Base-by-base conservation (phyloP, 148 eudicot genomes). In the Fagopyrum homotropicum region DNA sequence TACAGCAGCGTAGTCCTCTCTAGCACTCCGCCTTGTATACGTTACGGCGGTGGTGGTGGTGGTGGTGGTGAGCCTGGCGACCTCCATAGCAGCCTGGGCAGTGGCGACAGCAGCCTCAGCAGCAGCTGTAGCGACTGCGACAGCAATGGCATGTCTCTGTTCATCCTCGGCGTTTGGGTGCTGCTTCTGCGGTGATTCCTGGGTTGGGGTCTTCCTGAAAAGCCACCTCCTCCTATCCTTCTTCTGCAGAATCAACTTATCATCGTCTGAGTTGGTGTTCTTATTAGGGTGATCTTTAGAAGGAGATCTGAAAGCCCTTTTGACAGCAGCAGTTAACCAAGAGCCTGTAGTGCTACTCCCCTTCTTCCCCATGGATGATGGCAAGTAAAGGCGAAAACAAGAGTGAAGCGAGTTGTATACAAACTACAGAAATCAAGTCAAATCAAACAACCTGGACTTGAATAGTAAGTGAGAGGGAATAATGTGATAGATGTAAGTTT, bases 221-320 rank as follows among this genome's bases (percentile, higher is more conserved):
- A 82, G 80, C 89, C 89, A 86, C 30, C 85, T 84, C 12, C 82
- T 70, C 11, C 78, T 84, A 69, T 84, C 85, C 45, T 77, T 76
- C 78, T 84, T 86, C 89, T 86, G 77, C 46, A 44, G 52, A 55
- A 76, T 61, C 16, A 5, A 29, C 0, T 6, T 17, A 29, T 9
- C 7, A 22, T 44, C 12, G 1, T 29, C 2, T 4, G 7, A 48
- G 45, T 43, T 12, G 17, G 30, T 5, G 19, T 4, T 35, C 45
- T 64, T 78, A 0, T 75, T 78, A 50, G 46, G 3, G 4, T 5
- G 46, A 2, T 82, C 88, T 77, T 85, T 85, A n/a, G 77, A 48
- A 9, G 85, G 85, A 82, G 88, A 85, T 83, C 88, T 80, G 73
- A 85, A 85, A 1, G 85, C 85, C 69, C 84, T 85, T 69, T 83